Conservation (phyloP, 345 rosid species). For the Reutealis trisperma region DNA sequence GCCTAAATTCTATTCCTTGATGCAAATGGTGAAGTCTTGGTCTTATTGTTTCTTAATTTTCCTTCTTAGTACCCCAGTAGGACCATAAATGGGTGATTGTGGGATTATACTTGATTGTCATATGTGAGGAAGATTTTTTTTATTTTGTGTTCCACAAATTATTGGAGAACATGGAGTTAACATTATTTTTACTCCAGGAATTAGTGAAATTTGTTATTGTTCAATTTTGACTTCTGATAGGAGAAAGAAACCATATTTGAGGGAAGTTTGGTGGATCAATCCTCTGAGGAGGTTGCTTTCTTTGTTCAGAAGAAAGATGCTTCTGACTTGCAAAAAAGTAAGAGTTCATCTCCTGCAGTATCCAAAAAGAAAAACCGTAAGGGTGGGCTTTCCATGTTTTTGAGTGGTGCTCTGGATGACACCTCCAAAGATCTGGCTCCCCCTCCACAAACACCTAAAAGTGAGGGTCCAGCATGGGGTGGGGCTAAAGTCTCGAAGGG, state of each 20-base stretch:
- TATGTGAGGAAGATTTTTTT: no score
- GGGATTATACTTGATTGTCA: no score
- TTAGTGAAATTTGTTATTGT: conserved; percentile 16
- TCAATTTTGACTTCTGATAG: conserved; percentile 33
- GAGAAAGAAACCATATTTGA: conserved; percentile 33
- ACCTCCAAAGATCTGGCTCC: conserved; percentile 46
- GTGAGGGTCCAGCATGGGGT: conserved; percentile 95
- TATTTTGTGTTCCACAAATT: no score
- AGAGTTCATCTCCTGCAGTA: conserved; percentile 35
- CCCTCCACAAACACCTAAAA: conserved; percentile 62
- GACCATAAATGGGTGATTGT: no score
- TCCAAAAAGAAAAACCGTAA: conserved; percentile 81
- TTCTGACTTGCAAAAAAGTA: conserved; percentile 43
- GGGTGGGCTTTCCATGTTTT: conserved; percentile 96
- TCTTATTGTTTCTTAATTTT: background rate
- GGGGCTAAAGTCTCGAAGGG: conserved; percentile 82
- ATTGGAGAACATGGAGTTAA: no score
- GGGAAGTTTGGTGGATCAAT: conserved; percentile 30
- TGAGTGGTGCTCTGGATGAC: conserved; percentile 96
- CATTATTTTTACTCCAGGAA: background rate
- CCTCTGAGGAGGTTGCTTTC: conserved; percentile 38
- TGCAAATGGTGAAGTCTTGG: background rate
- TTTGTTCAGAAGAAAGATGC: conserved; percentile 43
- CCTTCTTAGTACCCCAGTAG: no score
- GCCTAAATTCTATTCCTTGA: no score